Conservation (phyloP, 176 grass and related monocot genomes). For the Ampelocalamus luodianensis region DNA sequence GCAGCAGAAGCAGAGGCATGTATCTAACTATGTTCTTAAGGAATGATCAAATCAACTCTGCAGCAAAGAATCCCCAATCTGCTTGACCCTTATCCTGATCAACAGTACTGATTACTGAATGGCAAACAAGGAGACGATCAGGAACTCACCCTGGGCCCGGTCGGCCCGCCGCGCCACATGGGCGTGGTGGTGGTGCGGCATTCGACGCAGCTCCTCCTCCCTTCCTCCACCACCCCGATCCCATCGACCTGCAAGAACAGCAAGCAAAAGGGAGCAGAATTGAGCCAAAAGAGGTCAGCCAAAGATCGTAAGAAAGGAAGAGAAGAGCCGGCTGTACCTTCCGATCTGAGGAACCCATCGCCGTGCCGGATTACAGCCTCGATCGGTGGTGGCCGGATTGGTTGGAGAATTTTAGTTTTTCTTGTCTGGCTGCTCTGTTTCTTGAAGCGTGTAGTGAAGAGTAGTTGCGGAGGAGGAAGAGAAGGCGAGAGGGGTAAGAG, state of each 20-base stretch:
- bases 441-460: slow-evolving; percentile 42
- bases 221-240: slow-evolving; percentile 46
- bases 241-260: slow-evolving; percentile 21
- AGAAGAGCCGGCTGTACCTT: slow-evolving; percentile 42
- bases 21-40: neutral
- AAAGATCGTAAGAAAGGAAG: neutral
- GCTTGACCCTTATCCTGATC: neutral
- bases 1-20: neutral
- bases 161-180: slow-evolving; percentile 77
- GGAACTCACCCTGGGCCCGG: slow-evolving; percentile 69
- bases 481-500: neutral
- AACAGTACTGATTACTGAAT: neutral
- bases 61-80: neutral
- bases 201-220: slow-evolving; percentile 66
- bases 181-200: slow-evolving; percentile 78
- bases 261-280: neutral
- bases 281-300: neutral
- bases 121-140: neutral
- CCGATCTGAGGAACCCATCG: slow-evolving; percentile 63
- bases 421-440: slow-evolving; percentile 11
- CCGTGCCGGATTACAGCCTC: neutral
- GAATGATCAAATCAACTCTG: neutral
- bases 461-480: slow-evolving; percentile 35
- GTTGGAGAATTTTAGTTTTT: neutral
- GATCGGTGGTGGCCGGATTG: neutral